Percentiles rank a stretch among this genome's conserved stretches.
These are phyloP conservation scores for Persicaria maculosa DNA, from an alignment of 148 eudicot genomes.

Conservation along the genomic window DNA sequence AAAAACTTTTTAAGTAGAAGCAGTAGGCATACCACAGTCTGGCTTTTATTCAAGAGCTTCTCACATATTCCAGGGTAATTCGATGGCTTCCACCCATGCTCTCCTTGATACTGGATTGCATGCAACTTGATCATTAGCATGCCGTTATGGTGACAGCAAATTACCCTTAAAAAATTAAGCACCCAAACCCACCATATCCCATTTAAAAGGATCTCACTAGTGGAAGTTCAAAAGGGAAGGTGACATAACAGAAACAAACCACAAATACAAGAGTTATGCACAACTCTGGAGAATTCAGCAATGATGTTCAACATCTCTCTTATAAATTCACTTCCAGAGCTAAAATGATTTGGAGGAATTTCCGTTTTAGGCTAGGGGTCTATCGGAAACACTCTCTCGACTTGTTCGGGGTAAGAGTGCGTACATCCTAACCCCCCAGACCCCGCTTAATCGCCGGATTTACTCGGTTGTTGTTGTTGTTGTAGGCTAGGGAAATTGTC, in stretches of 20 bases:
- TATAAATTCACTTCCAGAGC: not conserved
- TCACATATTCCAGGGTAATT: slow-evolving; percentile 92
- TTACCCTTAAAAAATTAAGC: not conserved
- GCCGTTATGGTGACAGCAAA: not conserved
- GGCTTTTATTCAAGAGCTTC: slow-evolving; percentile 87
- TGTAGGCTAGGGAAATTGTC: not conserved
- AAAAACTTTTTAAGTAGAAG: not conserved
- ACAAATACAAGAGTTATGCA: not conserved
- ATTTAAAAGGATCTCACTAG: not conserved
- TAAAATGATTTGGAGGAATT: not conserved
- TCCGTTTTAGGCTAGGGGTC: not conserved
- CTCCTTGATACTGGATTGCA: slow-evolving; percentile 77
- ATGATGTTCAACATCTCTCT: not conserved
- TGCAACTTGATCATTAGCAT: not conserved
- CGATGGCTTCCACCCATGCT: slow-evolving; percentile 85
- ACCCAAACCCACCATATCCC: not conserved
- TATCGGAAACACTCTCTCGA: too few species aligned
- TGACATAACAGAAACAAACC: not conserved
- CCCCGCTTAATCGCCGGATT: too few species aligned
- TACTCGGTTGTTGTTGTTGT: too few species aligned
- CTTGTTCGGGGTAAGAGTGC: too few species aligned
- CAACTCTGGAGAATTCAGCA: not conserved
- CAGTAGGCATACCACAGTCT: slow-evolving; percentile 70
- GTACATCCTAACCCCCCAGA: too few species aligned
- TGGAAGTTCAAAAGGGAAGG: not conserved